phyloP scores from a whole-genome alignment of 352 stramenopile species.

The Globisporangium okanoganense region DNA sequence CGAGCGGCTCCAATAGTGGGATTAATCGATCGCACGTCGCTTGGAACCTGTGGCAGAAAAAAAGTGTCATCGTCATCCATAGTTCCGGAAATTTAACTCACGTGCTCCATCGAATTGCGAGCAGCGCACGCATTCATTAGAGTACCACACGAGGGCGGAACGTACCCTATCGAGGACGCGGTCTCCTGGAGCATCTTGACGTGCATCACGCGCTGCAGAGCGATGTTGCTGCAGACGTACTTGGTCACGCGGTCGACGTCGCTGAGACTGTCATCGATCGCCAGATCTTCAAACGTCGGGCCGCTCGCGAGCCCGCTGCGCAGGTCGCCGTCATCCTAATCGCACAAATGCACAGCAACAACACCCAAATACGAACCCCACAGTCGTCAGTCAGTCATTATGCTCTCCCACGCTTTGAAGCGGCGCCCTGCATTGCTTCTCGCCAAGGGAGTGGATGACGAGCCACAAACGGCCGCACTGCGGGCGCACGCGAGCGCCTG shows the following conservation, averaged over 20 bases:
- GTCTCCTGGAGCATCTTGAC: conserved; percentile 94
- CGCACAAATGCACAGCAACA: not conserved
- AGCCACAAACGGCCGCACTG: not conserved
- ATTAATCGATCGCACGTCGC: conserved; percentile 84
- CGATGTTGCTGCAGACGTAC: conserved; percentile 95
- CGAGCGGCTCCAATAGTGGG: conserved; percentile 85
- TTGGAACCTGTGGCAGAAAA: conserved; percentile 62
- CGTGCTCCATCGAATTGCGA: too few species aligned
- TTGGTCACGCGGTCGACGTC: conserved; percentile 93
- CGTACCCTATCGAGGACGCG: conserved; percentile 65
- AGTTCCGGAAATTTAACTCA: too few species aligned
- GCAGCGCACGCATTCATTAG: too few species aligned
- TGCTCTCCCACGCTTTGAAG: not conserved
- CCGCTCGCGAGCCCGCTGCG: conserved; percentile 29
- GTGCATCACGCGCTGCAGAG: conserved; percentile 96
- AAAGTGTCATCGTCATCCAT: conserved; percentile 28
- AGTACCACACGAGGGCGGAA: not conserved
- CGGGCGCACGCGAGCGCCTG: not conserved
- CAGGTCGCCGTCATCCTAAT: conserved; percentile 21
- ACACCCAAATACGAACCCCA: not conserved
- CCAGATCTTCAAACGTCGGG: conserved; percentile 97
- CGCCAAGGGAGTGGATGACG: not conserved
- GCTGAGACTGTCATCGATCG: conserved; percentile 97
- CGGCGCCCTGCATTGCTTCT: not conserved
- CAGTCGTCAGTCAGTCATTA: not conserved